Conservation (phyloP, 352 stramenopile species). For the Peronosclerospora sorghi region DNA sequence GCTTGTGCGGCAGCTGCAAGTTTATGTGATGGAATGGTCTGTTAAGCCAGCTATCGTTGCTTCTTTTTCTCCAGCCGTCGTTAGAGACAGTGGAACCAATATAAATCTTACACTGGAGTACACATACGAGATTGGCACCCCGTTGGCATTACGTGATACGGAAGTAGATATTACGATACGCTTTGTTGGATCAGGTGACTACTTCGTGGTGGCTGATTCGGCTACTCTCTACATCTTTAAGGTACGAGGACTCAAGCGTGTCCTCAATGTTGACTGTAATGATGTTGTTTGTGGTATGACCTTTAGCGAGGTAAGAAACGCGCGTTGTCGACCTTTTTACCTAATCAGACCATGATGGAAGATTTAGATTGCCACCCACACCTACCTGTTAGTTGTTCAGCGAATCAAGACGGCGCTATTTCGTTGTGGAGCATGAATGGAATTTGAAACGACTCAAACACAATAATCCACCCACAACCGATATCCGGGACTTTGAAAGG, state of each 20-base stretch:
- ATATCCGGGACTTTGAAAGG: slow-evolving; percentile 19
- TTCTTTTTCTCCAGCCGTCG: slow-evolving; percentile 5
- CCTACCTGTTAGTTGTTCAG: slow-evolving; percentile 24
- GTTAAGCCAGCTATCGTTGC: slow-evolving; percentile 18
- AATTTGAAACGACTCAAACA: not conserved
- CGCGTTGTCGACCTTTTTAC: slow-evolving; percentile 14
- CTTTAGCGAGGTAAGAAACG: slow-evolving; percentile 15
- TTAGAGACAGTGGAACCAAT: slow-evolving; percentile 21
- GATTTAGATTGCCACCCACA: slow-evolving; percentile 35
- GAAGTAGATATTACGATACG: slow-evolving; percentile 22
- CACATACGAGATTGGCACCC: slow-evolving; percentile 21
- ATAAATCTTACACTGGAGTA: slow-evolving; percentile 14
- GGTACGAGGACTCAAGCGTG: too few species aligned
- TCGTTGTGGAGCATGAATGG: slow-evolving; percentile 29
- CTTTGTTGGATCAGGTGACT: slow-evolving; percentile 19
- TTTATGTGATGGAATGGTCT: slow-evolving; percentile 33
- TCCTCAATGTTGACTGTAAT: too few species aligned
- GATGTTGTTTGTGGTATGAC: too few species aligned
- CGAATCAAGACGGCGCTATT: slow-evolving; percentile 24
- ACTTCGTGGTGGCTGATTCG: slow-evolving; percentile 27
- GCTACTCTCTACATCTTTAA: slow-evolving; percentile 24
- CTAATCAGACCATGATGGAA: slow-evolving; percentile 13
- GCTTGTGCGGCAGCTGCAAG: too few species aligned
- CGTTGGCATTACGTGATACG: too few species aligned
- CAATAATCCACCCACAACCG: not conserved